A percentile compares a stretch with the other conserved stretches of the same genome.
phyloP scores from a whole-genome alignment of 1,284 basidiomycete genomes.

The Microbotryum lychnidis-dioicae region DNA sequence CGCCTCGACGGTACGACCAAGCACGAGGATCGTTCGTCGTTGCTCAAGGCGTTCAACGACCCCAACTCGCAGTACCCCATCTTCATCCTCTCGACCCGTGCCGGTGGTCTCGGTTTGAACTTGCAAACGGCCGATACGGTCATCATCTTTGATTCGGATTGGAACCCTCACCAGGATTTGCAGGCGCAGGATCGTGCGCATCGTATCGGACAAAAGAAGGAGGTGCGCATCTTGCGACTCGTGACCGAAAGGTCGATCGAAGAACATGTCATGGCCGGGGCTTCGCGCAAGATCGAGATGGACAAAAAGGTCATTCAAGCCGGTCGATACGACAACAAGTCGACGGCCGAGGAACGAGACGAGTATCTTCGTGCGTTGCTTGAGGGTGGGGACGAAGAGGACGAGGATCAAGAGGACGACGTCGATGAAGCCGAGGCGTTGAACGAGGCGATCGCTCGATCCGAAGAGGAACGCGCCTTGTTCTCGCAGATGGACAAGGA shows the following conservation, averaged over 20 bases:
- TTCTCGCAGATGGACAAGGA: constrained; percentile 82
- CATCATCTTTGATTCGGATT: constrained; percentile 68
- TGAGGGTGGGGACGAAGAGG: constrained; percentile 56
- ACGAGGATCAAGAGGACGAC: constrained; percentile 87
- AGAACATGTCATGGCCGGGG: constrained; percentile 70
- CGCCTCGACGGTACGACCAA: constrained; percentile 97
- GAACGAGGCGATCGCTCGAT: constrained; percentile 84
- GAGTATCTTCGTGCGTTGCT: constrained; percentile 60
- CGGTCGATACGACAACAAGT: constrained; percentile 98
- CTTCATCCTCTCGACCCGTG: constrained; percentile 93
- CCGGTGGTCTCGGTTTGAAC: constrained; percentile 95
- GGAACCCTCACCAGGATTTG: constrained; percentile 87
- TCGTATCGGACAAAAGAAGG: constrained; percentile 99
- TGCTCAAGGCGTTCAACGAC: constrained; percentile 87
- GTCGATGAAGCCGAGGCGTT: constrained; percentile 90
- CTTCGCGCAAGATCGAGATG: constrained; percentile 94
- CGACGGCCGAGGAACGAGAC: constrained; percentile 95
- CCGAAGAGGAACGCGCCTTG: constrained; percentile 65
- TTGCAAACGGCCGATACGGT: constrained; percentile 98
- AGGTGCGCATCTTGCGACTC: constrained; percentile 90
- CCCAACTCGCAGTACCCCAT: constrained; percentile 82
- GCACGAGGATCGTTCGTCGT: constrained; percentile 88
- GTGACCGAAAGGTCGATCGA: constrained; percentile 98
- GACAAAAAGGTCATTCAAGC: constrained; percentile 96
- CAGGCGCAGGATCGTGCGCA: constrained; percentile 65